These are phyloP conservation scores for Aotearoamyces nothofagi DNA, from an alignment of 2,329 filamentous ascomycete genomes.

Conservation along the genomic window DNA sequence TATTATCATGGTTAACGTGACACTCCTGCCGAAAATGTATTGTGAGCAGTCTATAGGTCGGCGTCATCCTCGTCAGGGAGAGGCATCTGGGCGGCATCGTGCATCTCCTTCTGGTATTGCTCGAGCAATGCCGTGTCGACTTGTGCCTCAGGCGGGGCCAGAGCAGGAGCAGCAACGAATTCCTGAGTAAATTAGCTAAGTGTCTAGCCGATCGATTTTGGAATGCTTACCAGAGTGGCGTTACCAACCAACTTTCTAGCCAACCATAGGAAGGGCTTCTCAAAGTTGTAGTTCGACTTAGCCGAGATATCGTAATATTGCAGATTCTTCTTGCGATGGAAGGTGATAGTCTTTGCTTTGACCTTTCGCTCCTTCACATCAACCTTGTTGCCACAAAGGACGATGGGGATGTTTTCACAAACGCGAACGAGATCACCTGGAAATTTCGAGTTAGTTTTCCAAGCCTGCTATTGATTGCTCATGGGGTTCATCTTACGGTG, in stretches of 20 bases:
- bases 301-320: conserved; percentile 99
- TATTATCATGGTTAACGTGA: conserved; percentile 16
- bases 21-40: conserved; percentile 8
- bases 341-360: conserved; percentile 99
- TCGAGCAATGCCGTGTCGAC: conserved; percentile 74
- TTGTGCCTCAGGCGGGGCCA: conserved; percentile 82
- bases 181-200: conserved; percentile 41
- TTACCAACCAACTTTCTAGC: conserved; percentile 97
- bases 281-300: conserved; percentile 99
- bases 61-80: conserved; percentile 92
- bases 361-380: conserved; percentile 99
- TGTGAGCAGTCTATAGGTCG: conserved; percentile 24
- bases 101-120: conserved; percentile 82
- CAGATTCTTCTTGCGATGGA: conserved; percentile 99
- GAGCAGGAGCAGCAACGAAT: conserved; percentile 88
- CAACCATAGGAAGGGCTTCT: conserved; percentile 99
- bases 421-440: conserved; percentile 94
- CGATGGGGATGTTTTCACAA: conserved; percentile 98
- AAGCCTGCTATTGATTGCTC: not conserved
- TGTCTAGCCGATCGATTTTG: no score
- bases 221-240: conserved; percentile 53
- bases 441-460: conserved; percentile 6
- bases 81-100: conserved; percentile 61
- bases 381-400: conserved; percentile 98
- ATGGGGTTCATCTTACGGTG: conserved; percentile 58